phyloP scores from a whole-genome alignment of 2,329 filamentous ascomycete genomes.

The Hypocrella siamensis region DNA sequence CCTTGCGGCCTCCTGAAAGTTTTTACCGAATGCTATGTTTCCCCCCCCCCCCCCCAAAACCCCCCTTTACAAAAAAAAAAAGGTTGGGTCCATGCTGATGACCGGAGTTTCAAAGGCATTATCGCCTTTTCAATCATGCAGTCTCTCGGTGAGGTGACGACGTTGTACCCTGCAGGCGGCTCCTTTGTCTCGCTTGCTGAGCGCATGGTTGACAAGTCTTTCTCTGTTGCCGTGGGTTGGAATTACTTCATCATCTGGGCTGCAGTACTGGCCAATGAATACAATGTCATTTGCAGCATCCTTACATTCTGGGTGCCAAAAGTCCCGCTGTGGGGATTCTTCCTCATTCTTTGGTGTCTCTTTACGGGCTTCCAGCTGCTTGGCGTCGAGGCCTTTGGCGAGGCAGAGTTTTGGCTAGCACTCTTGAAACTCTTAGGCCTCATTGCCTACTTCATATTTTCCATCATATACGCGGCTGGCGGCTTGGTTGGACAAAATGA shows the following conservation, averaged over 20 bases:
- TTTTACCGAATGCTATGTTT: no score
- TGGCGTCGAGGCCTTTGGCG: conserved; percentile 59
- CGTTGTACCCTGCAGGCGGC: conserved; percentile 54
- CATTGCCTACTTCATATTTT: conserved; percentile 58
- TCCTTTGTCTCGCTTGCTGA: conserved; percentile 57
- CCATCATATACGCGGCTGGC: conserved; percentile 54
- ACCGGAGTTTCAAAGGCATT: conserved; percentile 25
- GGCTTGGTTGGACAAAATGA: conserved; percentile 44
- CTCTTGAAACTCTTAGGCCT: conserved; percentile 56
- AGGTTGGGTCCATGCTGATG: no score
- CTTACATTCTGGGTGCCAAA: conserved; percentile 49
- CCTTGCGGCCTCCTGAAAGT: background rate
- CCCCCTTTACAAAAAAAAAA: no score
- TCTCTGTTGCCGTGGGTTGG: conserved; percentile 54
- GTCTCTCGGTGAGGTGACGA: conserved; percentile 59
- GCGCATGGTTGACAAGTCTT: conserved; percentile 55
- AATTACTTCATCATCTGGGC: conserved; percentile 58
- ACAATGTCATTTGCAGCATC: conserved; percentile 53
- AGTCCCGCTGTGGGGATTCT: conserved; percentile 50
- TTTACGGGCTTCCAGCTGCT: conserved; percentile 56
- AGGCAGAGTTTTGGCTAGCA: conserved; percentile 68
- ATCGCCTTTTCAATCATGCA: conserved; percentile 57
- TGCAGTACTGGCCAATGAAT: conserved; percentile 52
- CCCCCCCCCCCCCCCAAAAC: no score
- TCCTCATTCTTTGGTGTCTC: conserved; percentile 59